phyloP scores from a whole-genome alignment of 2,329 filamentous ascomycete species.

The Alternaria arborescens region DNA sequence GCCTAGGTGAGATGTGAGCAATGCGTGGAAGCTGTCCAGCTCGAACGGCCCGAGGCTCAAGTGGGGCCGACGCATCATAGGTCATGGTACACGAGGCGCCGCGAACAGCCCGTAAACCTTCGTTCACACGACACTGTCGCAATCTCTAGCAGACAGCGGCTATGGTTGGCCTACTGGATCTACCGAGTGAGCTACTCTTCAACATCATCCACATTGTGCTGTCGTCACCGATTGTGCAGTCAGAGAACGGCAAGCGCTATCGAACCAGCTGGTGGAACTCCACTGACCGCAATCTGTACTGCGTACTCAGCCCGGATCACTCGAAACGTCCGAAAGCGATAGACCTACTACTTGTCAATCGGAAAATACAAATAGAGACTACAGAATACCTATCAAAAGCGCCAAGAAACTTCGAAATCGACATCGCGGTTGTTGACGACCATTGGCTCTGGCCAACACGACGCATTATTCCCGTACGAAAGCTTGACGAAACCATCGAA shows the following conservation, averaged over 20 bases:
- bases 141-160: neutral
- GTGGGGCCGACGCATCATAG: slow-evolving; percentile 7
- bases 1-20: neutral
- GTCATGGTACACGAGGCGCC: neutral
- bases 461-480: neutral
- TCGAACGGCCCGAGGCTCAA: neutral
- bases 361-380: slow-evolving; percentile 1
- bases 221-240: neutral
- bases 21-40: neutral
- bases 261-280: slow-evolving; percentile 2
- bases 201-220: slow-evolving; percentile 18
- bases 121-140: neutral
- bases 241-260: slow-evolving; percentile 11
- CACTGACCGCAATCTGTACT: slow-evolving; percentile 5
- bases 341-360: neutral
- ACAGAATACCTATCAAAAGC: slow-evolving; percentile 1
- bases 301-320: slow-evolving; percentile 4
- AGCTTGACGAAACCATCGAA: slow-evolving; percentile 4
- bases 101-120: neutral
- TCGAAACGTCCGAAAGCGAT: neutral
- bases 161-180: slow-evolving; percentile 21
- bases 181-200: slow-evolving; percentile 23
- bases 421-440: slow-evolving; percentile 1
- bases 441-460: slow-evolving; percentile 8
- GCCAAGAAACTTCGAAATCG: slow-evolving; percentile 5